Base-by-base conservation (phyloP, 805 yeast species). In the Pichia pseudocactophila region DNA sequence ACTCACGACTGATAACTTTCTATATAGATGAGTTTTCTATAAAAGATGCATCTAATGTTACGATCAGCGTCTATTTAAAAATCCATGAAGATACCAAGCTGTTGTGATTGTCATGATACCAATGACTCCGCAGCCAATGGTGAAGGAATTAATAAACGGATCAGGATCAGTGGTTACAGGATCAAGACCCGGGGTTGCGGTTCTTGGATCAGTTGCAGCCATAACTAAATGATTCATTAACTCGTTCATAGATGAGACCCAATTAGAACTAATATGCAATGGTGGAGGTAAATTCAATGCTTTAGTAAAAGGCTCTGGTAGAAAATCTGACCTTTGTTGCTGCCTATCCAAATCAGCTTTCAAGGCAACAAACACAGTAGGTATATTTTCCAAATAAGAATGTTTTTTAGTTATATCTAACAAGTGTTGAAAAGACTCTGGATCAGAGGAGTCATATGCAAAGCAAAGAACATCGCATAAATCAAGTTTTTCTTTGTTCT, bases 331-430 rank as follows among this genome's bases (percentile, higher is more conserved):
- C 30, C 98, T 62, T 55, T 92, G 99, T 55, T 90, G 97, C 57
- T 89, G 97, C 51, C 94, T 79, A 59, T 92, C 99, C 30, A 87
- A 67, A 61, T 92, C 99, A 0, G 98, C 97, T 56, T 92, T 92
- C 30, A 89, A 65, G 0, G 96, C 98, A 1, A 89, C 97, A 55
- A 81, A 85, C 0, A 92, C 79, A 4, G 82, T 73, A 0, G 99
- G 99, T 2, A 92, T 63, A 35, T 71, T 70, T 50, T 80, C 74
- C 16, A 81, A 62, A 27, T 68, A 64, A 2, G 78, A 74, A 53
- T 82, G 78, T 48, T 66, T 70, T 26, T 71, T 65, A 12, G 88
- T 65, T n/a, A 89, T 58, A 16, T 82, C 82, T 22, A 83, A 81
- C 40, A 89, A 64, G 56, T 84, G 78, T 41, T 88, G 84, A 59